Base-by-base conservation (phyloP, 208 protist species). In the Trypanosoma rangeli region DNA sequence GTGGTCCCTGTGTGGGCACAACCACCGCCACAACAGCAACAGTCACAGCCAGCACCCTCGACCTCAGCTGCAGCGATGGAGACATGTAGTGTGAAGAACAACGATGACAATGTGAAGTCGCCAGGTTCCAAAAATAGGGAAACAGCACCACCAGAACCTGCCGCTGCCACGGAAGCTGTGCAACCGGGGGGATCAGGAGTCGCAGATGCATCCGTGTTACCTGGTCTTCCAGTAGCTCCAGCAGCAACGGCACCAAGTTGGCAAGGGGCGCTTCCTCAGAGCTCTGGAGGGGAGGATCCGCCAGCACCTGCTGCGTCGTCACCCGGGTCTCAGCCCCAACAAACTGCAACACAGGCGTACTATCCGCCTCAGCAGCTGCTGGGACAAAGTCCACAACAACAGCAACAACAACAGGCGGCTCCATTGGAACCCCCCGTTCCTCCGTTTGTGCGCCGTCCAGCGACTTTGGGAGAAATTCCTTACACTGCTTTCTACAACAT, bases 371-470 rank as follows among this genome's bases (percentile, higher is more conserved):
- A 48, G 22, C 58, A 64, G 28, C 18, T 26, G 52, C 52, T 26
- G 26, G 52, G 48, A 28, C 53, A 58, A 37, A 7, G 42, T 26
- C 69, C 65, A 33, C 72, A 64, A 24, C 42, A 46, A 46, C 73
- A 85, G 49, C 76, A 73, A 24, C 80, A 74, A 31, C 69, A 75
- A 46, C 67, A 71, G 33, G 62, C 12, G 20, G 13, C 62, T 35
- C 59, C 56, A 46, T n/a, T 73, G 28, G 80, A 82, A 12, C 73
- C 80, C 18, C 81, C 90, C 48, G 52, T 78, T 33, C 90, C 90
- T 48, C 79, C 64, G 31, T 95, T 83, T 79, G 84, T 92, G 42
- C 90, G 87, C 59, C 84, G 87, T 50, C 87, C 87, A 28, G 77
- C 84, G 28, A 84, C 87, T 0, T 68, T 91, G 46, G 85, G 88